Base-by-base conservation (phyloP, 345 rosid genomes). In the Streptanthus diversifolius region DNA sequence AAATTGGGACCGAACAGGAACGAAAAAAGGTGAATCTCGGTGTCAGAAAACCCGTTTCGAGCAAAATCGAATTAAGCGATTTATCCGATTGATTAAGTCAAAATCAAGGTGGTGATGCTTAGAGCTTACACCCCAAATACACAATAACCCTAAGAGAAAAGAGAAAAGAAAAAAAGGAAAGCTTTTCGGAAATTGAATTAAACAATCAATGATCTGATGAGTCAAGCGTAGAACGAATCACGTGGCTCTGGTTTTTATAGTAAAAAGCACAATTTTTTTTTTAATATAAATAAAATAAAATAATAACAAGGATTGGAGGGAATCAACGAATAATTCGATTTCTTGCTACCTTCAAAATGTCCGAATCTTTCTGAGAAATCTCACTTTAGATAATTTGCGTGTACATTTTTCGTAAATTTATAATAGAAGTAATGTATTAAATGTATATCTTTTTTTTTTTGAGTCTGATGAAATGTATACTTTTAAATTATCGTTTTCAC, bases 271-370 rank as follows among this genome's bases (percentile, higher is more conserved):
- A 51, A 22, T 19, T 12, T n/a, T 25, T 41, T 59, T 14, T 41
- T 30, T 29, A n/a, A 39, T 15, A 12, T 3, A 61, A 25, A 37
- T 18, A 73, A 3, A 66, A 1, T 30, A 40, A 45, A 32, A 61
- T 59, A 5, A 25, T 6, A 51, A 49, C 25, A 19, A 0, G 2
- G 21, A 64, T 41, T n/a, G 57, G 68, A 63, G 44, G 80, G 80
- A 76, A 76, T 76, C 45, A 77, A 70, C 62, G 80, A 70, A 76
- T 70, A 0, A 70, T 76, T 70, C 76, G 40, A 57, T 76, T 6
- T n/a, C 67, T 62, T 61, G 58, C 57, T 70, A 33, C 60, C 39
- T 64, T 70, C 61, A 39, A 63, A 44, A 76, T 70, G 55, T 77
- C 80, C 76, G 76, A 71, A 77, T 77, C 72, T 71, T 64, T 59